Base-by-base conservation (phyloP, 805 yeast genomes). In the Hanseniaspora hatyaiensis region DNA sequence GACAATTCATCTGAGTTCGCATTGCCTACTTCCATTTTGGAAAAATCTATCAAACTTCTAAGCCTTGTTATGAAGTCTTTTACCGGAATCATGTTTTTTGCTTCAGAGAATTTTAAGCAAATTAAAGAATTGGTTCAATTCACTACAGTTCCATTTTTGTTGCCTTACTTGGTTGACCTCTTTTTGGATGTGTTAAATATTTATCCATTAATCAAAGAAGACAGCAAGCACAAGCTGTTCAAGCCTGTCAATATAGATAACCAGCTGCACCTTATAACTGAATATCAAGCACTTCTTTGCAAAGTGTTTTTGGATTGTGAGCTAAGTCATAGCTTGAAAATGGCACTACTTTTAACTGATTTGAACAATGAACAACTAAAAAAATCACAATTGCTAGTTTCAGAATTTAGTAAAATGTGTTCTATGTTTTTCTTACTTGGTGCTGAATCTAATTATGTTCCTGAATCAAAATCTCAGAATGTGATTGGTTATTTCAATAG, bases 41-140 rank as follows among this genome's bases (percentile, higher is more conserved):
- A 80, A 50, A 73, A 71, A 50, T 66, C 77, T 12, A 75, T 87
- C 0, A 69, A 73, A 36, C 67, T 85, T 8, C 60, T 89, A 2
- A 65, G 82, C 0, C 59, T 73, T 3, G 64, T 84, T 20, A 62
- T 89, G 41, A 82, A 84, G 52, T 71, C 77, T 29, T 80, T 89
- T 77, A 70, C 82, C 11, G 99, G 98, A 0, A 57, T 87, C 9
- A 70, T 80, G 51, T 74, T 80, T 13, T 74, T 80, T 54, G 71
- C 82, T 1, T 68, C 73, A 49, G 67, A 78, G 53, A 64, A 76
- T 50, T 79, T 75, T 52, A 65, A 66, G 48, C 71, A 80, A 8
- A 58, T 88, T 19, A 66, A 65, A 34, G 75, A 76, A 46, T 64
- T 88, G 24, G 63, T 88, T 2, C 62, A 69, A 36, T 80, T 87